phyloP scores from a whole-genome alignment of 352 stramenopile species.

The Phytophthora meadii region DNA sequence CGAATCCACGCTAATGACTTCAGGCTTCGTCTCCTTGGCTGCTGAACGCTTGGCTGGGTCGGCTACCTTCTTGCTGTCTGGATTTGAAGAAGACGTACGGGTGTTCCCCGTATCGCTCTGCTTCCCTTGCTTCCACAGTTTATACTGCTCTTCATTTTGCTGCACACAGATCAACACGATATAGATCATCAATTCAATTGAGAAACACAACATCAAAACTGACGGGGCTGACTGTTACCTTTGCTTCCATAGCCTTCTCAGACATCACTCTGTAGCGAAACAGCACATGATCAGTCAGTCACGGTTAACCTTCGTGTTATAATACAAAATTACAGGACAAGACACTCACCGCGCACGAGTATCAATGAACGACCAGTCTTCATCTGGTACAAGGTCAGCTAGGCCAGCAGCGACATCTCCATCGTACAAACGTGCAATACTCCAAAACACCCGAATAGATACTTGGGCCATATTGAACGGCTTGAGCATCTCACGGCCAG shows the following conservation, averaged over 20 bases:
- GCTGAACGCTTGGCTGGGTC: conserved; percentile 7
- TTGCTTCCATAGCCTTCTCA: conserved; percentile 80
- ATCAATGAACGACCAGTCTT: conserved; percentile 88
- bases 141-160: conserved; percentile 77
- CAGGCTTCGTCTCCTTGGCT: conserved; percentile 25
- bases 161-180: conserved; percentile 22
- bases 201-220: background rate
- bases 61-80: conserved; percentile 7
- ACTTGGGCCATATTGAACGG: conserved; percentile 91
- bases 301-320: background rate
- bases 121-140: conserved; percentile 62
- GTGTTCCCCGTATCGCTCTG: conserved; percentile 14
- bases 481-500: conserved; percentile 88
- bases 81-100: conserved; percentile 2
- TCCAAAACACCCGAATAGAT: conserved; percentile 89
- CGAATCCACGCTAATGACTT: conserved; percentile 22
- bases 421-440: conserved; percentile 77
- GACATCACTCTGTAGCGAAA: conserved; percentile 60
- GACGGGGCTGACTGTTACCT: conserved; percentile 40
- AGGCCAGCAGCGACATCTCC: conserved; percentile 75
- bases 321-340: background rate
- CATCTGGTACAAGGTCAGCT: conserved; percentile 70
- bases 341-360: conserved; percentile 61
- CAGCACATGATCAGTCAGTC: conserved; percentile 2
- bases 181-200: background rate